Evolutionary conservation across 768 basidiomycete species (phyloP), one percentile per base, ranked within the genome.

Genomic region (Fistulinella prunicolor): DNA sequence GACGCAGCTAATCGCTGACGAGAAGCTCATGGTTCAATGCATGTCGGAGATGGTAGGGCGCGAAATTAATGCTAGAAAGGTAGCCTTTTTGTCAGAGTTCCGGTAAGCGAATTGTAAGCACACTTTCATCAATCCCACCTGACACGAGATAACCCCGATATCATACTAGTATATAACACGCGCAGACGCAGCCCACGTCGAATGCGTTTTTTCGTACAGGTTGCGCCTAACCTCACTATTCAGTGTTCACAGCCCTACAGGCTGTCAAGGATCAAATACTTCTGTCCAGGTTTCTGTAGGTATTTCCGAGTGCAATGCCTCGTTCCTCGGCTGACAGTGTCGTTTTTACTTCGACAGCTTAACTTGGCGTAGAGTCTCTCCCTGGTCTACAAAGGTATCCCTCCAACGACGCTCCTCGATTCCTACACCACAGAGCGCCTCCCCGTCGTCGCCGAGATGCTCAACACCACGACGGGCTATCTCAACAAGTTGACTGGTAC

Each of bases 151-250:
- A 73, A 77, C 23, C 70, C 76, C 2, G 77, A 77, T 56, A 70
- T 79, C 22, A 67, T 21, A 35, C 21, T 41, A 3, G 44, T 43
- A 20, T 29, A 14, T 8, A 14, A 13, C 17, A 17, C 39, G 1
- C 7, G 1, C 46, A 80, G 79, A 80, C 53, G 71, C 75, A 21
- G 77, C 74, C 0, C 80, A 80, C n/a, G n/a, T n/a, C n/a, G n/a
- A n/a, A n/a, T n/a, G n/a, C n/a, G n/a, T n/a, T n/a, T n/a, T n/a
- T n/a, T n/a, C n/a, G 61, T 59, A 44, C 24, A 16, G 3, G 9
- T 24, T 20, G 21, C 3, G 0, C 21, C 29, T 44, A 4, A 60
- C 20, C 14, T 23, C 17, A 5, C 16, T 23, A 19, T 7, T 22
- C 26, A 63, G 60, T 34, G 49, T 57, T 14, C 61, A 62, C 19